Conservation (phyloP, 1,139 yeast genomes). For the Pneumocystis carinii region DNA sequence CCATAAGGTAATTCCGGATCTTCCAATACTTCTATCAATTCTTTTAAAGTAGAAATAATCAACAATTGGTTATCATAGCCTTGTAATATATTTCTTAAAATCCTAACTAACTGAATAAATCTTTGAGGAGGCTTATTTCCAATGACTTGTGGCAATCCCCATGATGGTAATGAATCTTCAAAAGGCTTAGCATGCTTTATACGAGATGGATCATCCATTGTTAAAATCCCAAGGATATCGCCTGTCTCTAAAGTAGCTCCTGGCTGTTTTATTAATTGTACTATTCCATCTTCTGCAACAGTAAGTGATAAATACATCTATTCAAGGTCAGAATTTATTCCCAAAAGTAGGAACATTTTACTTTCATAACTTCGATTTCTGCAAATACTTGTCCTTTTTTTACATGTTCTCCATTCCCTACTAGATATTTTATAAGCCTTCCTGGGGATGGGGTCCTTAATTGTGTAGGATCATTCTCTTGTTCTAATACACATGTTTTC, state of each 20-base stretch:
- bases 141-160: slow-evolving; percentile 65
- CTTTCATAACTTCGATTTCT: slow-evolving; percentile 98
- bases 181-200: slow-evolving; percentile 93
- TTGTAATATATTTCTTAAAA: slow-evolving; percentile 60
- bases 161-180: slow-evolving; percentile 82
- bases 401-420: slow-evolving; percentile 90
- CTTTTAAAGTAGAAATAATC: slow-evolving; percentile 66
- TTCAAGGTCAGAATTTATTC: background rate
- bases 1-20: slow-evolving; percentile 78
- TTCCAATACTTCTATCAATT: slow-evolving; percentile 55
- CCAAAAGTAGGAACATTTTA: slow-evolving; percentile 32
- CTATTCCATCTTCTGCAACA: slow-evolving; percentile 84
- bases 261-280: slow-evolving; percentile 92
- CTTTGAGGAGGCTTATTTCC: slow-evolving; percentile 77
- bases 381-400: slow-evolving; percentile 88
- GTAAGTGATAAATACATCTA: slow-evolving; percentile 60
- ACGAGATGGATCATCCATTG: slow-evolving; percentile 90
- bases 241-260: slow-evolving; percentile 94
- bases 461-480: slow-evolving; percentile 96
- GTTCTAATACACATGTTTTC: slow-evolving; percentile 83
- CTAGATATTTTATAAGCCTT: slow-evolving; percentile 80
- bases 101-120: slow-evolving; percentile 42
- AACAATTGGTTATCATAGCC: slow-evolving; percentile 95
- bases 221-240: slow-evolving; percentile 84
- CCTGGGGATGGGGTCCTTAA: slow-evolving; percentile 98